Base-by-base conservation (phyloP, 2,329 filamentous ascomycete species). In the Monosporascus sp. region DNA sequence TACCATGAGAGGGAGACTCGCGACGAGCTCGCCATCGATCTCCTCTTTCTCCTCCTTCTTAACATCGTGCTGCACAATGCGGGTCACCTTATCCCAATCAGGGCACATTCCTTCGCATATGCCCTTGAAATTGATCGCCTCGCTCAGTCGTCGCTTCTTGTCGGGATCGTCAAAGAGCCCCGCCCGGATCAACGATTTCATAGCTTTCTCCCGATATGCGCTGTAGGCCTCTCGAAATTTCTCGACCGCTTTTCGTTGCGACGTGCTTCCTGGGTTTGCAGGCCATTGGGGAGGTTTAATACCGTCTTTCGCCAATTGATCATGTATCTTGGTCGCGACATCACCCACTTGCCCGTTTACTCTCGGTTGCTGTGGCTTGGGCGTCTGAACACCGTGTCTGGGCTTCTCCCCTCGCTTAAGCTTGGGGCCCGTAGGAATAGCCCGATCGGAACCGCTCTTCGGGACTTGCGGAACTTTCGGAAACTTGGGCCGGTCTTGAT, bases 21-120 rank as follows among this genome's bases (percentile, higher is more conserved):
- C 73, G 61, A 78, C 77, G 20, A 69, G 59, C 5, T 73, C 71
- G 37, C 71, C 73, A 52, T 72, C 58, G 51, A 72, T 61, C 22
- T 61, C 60, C 24, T 75, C 73, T 61, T 81, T 84, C 62, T 87
- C 84, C 7, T 80, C 73, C 7, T 70, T 70, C 58, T 80, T 77
- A 22, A 85, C 76, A 56, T 86, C 81, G 60, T 76, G 73, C 64
- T 87, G 82, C 48, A 79, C 79, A 52, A 87, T 86, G 56, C 84
- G 77, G 49, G 76, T 81, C 36, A 85, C 77, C 65, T 81, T 81
- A 64, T 88, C 85, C 66, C 81, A 86, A 57, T 86, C 81, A 5
- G 85, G 85, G 56, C 85, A 88, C 84, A 87, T 87, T 26, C 85
- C 81, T 61, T 87, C 82, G 61, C 84, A 87, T 46, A 84, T 85